These are phyloP conservation scores for Lantana camara DNA, from an alignment of 257 asterid genomes.

Conservation along the genomic window DNA sequence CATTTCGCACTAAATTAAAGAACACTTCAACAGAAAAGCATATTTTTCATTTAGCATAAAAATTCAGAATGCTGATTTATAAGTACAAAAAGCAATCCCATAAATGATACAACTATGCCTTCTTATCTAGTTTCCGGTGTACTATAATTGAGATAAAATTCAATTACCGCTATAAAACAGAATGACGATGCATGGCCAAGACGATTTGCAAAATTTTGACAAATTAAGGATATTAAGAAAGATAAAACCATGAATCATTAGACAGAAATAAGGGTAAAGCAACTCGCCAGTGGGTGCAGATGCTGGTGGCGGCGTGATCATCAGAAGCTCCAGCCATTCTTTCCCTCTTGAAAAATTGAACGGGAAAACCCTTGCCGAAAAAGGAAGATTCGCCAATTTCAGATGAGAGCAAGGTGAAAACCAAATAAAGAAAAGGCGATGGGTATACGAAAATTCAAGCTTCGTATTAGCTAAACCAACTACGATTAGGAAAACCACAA, in stretches of 20 bases:
- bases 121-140: conserved; percentile 6
- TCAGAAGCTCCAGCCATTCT: conserved; percentile 68
- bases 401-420: conserved; percentile 9
- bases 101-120: background rate
- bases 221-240: background rate
- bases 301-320: conserved; percentile 62
- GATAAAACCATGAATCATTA: background rate
- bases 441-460: conserved; percentile 14
- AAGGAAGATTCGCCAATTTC: conserved; percentile 13
- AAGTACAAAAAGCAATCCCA: conserved; percentile 7
- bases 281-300: conserved; percentile 83
- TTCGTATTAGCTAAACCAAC: conserved; percentile 12
- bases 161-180: conserved; percentile 10
- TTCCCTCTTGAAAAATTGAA: conserved; percentile 23
- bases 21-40: conserved; percentile 7
- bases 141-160: background rate
- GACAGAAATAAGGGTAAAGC: background rate
- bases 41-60: conserved; percentile 2
- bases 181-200: background rate
- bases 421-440: background rate
- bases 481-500: background rate
- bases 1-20: conserved; percentile 6
- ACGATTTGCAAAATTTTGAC: conserved; percentile 7
- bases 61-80: conserved; percentile 1
- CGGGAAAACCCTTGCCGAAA: conserved; percentile 18